Evolutionary conservation across 805 yeast species (phyloP), one percentile per base, ranked within the genome.

Genomic region (Candida pseudofarinosa): DNA sequence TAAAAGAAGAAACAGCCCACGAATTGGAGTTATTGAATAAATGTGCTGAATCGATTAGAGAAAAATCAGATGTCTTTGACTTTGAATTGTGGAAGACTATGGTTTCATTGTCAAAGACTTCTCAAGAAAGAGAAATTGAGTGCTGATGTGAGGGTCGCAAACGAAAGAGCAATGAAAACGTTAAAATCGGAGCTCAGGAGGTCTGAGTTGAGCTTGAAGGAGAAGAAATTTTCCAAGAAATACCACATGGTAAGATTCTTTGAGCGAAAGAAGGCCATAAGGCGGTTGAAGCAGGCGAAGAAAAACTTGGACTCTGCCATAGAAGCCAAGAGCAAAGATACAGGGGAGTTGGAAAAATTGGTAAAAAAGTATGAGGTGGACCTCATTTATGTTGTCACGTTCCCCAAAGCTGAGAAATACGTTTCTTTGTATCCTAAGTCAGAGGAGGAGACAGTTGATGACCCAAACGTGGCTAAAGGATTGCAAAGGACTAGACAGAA

Each of bases 241-340:
- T 93, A 93, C 60, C 97, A 88, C 59, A 89, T 88, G 90, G 88
- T 93, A 38, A 77, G 91, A 51, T 93, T 93, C 59, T 88, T 93
- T 48, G 98, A 90, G 62, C 80, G 76, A 57, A 88, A 88, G 67
- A 90, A 89, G 73, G 93, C 96, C 0, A 52, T 79, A 19, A 76
- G 96, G 57, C 77, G 71, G 44, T 79, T 86, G 56, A 85, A 83
- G 49, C 74, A 69, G 42, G 77, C 79, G 2, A 56, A 53, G 37
- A 71, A 68, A 36, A 56, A 60, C 10, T 49, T 67, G 26, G 67
- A 65, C 4, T 72, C 66, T 20, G 66, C 65, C 17, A 40, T 57
- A 26, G 55, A 61, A 40, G 53, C 59, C 6, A 69, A 58, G 12
- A 63, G 60, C 43, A 69, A 68, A 43, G 66, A 62, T 35, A 63